Percentiles rank a stretch among this genome's conserved stretches.
phyloP scores from a whole-genome alignment of 2,329 filamentous ascomycete genomes.

The Atkinsonella texensis region DNA sequence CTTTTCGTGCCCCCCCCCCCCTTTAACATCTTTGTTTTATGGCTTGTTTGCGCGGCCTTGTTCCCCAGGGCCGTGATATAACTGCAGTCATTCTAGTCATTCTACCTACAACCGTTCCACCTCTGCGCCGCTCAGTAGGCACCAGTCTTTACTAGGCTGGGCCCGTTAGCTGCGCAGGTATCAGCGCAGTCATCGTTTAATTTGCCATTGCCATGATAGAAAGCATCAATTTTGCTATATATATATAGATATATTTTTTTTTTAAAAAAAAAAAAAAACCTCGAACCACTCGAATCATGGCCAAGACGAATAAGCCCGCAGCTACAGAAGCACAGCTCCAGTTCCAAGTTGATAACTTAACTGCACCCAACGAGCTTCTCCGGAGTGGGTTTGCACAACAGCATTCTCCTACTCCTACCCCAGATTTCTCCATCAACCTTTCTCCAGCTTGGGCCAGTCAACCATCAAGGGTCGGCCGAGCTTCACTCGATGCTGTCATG shows the following conservation, averaged over 20 bases:
- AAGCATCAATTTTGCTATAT: too few species aligned
- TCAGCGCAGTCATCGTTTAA: not conserved
- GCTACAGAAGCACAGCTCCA: not conserved
- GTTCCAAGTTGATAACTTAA: not conserved
- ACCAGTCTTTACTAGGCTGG: too few species aligned
- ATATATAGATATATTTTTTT: not conserved
- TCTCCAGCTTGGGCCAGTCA: not conserved
- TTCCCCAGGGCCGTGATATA: not conserved
- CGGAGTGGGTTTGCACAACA: not conserved
- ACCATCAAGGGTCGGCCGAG: not conserved
- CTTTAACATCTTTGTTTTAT: not conserved
- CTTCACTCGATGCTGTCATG: constrained; percentile 1
- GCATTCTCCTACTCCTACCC: not conserved
- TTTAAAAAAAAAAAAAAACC: too few species aligned
- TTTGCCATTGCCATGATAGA: not conserved
- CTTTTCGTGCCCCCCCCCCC: not conserved
- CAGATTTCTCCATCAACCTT: not conserved
- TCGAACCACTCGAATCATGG: not conserved
- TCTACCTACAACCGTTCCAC: not conserved
- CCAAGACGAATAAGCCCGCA: not conserved
- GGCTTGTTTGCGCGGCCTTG: constrained; percentile 1
- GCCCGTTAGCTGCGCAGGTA: not conserved
- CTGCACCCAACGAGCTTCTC: not conserved
- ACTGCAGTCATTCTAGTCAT: too few species aligned
- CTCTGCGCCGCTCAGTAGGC: not conserved